Evolutionary conservation across 208 protist species (phyloP), one percentile per base, ranked within the genome.

Genomic region (Crithidia acanthocephali): DNA sequence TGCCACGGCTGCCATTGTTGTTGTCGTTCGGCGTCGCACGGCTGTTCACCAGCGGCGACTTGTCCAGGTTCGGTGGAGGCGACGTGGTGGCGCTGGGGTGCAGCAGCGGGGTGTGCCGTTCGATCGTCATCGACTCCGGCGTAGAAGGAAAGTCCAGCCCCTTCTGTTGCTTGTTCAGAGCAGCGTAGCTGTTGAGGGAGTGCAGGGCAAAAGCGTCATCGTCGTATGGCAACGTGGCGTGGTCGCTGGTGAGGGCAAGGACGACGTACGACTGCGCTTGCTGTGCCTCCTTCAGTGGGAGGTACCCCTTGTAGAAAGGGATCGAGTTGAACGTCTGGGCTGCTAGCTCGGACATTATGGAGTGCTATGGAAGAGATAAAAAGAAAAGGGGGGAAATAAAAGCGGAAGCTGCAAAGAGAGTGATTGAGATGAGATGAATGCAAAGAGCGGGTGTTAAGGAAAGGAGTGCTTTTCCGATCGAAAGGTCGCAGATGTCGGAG

Each of bases 271-370:
- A 76, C 48, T 76, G 58, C 7, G 73, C 80, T 27, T 74, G 80
- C 8, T 70, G 48, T 2, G 81, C 63, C 20, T 93, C 87, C 23
- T 79, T 78, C 42, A 72, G 42, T 0, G 87, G 90, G 0, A 95
- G 77, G 52, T 89, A 95, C 10, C 87, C 85, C 70, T 86, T 90
- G 78, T 95, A 95, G 59, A 91, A 95, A 5, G 62, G 61, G 27
- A 85, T 72, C 0, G 72, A 59, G 20, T 74, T 64, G 77, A 89
- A 95, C 23, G 81, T 81, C 16, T 76, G 68, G 27, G 65, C 55
- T 2, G 81, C 74, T 2, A 79, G 53, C 25, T 79, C 70, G 2
- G 76, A 68, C 84, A 95, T 66, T 40, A 56, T 90, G 11, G 30
- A 27, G n/a, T 37, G 0, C 47, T 61, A 50, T 18, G 28, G 3